Evolutionary conservation across 2,329 filamentous ascomycete genomes (phyloP).

Genomic region (Colletotrichum lupini): DNA sequence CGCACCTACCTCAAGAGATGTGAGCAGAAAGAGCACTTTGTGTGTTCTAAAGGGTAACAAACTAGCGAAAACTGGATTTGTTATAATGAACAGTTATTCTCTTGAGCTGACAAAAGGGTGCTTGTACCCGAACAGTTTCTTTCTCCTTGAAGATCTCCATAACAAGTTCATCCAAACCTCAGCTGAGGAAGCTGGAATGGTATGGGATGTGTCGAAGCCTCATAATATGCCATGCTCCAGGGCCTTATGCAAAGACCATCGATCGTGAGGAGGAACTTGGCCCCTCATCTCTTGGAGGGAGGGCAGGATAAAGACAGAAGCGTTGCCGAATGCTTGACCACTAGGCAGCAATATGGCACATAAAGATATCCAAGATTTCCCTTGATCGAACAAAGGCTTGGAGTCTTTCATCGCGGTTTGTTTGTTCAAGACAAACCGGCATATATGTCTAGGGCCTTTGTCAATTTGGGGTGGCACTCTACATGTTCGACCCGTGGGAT

Average conservation of each 20-base stretch:
- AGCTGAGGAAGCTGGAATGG: neutral
- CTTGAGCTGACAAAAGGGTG: neutral
- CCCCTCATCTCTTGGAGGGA: too few species aligned
- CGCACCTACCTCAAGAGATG: neutral
- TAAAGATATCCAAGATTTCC: neutral
- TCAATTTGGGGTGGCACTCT: neutral
- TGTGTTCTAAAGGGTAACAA: neutral
- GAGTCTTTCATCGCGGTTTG: neutral
- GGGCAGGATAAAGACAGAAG: neutral
- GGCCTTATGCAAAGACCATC: neutral
- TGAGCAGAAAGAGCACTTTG: neutral
- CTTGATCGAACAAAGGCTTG: neutral
- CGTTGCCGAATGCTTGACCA: neutral
- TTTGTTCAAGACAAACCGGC: neutral
- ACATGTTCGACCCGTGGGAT: neutral
- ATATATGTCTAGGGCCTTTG: neutral
- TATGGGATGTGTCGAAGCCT: neutral
- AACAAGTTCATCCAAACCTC: neutral
- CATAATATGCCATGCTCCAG: neutral
- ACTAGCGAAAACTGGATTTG: neutral
- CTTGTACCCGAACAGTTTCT: neutral
- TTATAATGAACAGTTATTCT: neutral
- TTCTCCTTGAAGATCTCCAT: neutral
- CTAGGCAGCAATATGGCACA: neutral
- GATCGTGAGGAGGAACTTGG: too few species aligned